Conservation (phyloP, 306 rosid species). For the Boehmeria nivea region DNA sequence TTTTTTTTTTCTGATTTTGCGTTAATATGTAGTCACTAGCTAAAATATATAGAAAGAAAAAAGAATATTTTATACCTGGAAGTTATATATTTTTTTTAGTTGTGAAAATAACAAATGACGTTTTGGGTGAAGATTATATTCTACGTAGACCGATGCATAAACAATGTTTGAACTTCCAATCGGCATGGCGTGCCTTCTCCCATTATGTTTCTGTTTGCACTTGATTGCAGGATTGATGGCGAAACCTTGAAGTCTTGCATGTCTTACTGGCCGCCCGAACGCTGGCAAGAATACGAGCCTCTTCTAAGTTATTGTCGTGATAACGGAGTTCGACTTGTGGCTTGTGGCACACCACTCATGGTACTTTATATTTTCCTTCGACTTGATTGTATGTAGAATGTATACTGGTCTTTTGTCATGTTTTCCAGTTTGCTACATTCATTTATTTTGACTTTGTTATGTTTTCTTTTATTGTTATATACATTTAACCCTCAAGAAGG, state of each 20-base stretch:
- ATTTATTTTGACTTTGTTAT: conserved; percentile 7
- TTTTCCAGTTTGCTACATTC: background rate
- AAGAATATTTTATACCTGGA: too few species aligned
- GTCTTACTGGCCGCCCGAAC: conserved; percentile 67
- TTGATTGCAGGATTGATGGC: conserved; percentile 73
- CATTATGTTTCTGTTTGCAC: conserved; percentile 13
- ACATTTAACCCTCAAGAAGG: background rate
- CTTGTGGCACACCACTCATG: conserved; percentile 78
- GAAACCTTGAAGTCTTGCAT: conserved; percentile 58
- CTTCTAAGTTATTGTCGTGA: conserved; percentile 73
- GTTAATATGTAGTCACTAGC: too few species aligned
- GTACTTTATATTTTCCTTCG: conserved; percentile 29
- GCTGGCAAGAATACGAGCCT: conserved; percentile 96
- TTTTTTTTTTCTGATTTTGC: too few species aligned
- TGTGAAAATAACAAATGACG: too few species aligned
- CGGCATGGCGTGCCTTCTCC: too few species aligned
- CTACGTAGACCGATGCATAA: too few species aligned
- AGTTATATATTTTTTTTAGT: too few species aligned
- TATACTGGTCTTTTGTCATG: background rate
- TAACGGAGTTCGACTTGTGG: conserved; percentile 63
- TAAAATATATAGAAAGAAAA: too few species aligned
- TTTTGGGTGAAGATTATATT: too few species aligned
- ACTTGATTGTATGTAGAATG: background rate
- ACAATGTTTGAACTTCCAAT: too few species aligned
- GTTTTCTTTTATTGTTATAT: background rate